Percentiles rank a stretch among this genome's conserved stretches.
Conservation (phyloP, 345 rosid genomes). For the Eutrema yunnanense region DNA sequence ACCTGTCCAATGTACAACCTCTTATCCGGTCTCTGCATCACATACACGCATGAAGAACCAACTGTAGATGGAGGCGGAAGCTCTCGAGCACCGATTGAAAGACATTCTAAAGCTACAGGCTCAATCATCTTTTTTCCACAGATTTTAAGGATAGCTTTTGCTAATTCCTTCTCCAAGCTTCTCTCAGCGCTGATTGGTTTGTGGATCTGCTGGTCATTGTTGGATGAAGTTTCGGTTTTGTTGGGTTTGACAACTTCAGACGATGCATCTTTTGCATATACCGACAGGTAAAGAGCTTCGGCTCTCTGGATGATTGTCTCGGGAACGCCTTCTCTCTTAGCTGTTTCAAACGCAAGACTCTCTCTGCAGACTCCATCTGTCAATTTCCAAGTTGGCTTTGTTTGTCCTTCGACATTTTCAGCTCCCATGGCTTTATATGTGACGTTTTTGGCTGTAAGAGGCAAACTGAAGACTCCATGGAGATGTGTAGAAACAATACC, state of each 20-base stretch:
- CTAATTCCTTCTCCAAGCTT: conserved; percentile 35
- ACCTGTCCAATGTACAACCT: conserved; percentile 87
- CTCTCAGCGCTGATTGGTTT: conserved; percentile 31
- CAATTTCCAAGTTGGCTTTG: conserved; percentile 86
- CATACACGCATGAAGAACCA: conserved; percentile 80
- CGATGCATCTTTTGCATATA: conserved; percentile 14
- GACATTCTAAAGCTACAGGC: conserved; percentile 37
- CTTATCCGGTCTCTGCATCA: conserved; percentile 75
- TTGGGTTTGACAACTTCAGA: conserved; percentile 23
- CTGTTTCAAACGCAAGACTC: conserved; percentile 99
- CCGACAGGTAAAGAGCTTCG: conserved; percentile 60
- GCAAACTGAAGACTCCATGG: conserved; percentile 78
- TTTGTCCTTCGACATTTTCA: conserved; percentile 55
- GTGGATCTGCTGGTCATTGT: conserved; percentile 14
- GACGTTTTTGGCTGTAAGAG: conserved; percentile 53
- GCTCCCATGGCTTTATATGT: conserved; percentile 86
- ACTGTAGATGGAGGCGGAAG: conserved; percentile 94
- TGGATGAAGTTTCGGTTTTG: conserved; percentile 11
- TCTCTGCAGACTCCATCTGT: conserved; percentile 85
- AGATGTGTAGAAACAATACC: conserved; percentile 93
- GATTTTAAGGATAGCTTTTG: conserved; percentile 39
- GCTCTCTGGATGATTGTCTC: conserved; percentile 71
- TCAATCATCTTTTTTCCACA: conserved; percentile 52
- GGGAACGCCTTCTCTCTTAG: conserved; percentile 87
- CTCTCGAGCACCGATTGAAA: conserved; percentile 61